Base-by-base conservation (phyloP, 345 rosid genomes). In the Lepidium aucheri region DNA sequence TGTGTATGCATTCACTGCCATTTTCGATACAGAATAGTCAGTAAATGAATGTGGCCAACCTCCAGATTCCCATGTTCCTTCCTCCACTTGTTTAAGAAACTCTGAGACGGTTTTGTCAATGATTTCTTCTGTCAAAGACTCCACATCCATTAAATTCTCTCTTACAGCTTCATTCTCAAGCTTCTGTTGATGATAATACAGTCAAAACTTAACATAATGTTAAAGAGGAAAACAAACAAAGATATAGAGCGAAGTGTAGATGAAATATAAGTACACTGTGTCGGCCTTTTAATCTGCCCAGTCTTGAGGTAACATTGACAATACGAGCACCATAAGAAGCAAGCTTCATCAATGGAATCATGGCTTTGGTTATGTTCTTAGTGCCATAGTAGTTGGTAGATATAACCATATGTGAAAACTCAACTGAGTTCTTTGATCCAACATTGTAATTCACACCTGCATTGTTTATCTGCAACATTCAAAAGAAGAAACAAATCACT, bases 31-130 rank as follows among this genome's bases (percentile, higher is more conserved):
- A 0, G 99, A 81, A 74, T 90, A 94, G 78, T 90, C 97, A 0
- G 97, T 94, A 72, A 75, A 79, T 2, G 67, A 64, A 69, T 85
- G 83, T 59, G 99, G 99, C 99, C 99, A 94, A 11, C 96, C 97
- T 35, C 92, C 95, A 11, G 90, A 81, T 26, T 72, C 55, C 97
- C 97, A 93, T 3, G 81, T 80, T 26, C 84, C 86, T 18, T 83
- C 86, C 44, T 90, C 92, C 26, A 85, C 96, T 79, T 90, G 95
- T 60, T 84, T 71, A 12, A 90, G 70, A 79, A 94, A 94, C 64
- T 75, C 84, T 0, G 82, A 76, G 4, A 85, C 54, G 9, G 79
- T 85, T 35, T 73, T 50, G 51, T 94, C 97, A 7, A 94, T 74
- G 12, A 76, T 51, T 55, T 90, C 93, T 67, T 90, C 96, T 7